phyloP scores from a whole-genome alignment of 176 grass and related monocot genomes.

The Rhipidocladum racemiflorum region DNA sequence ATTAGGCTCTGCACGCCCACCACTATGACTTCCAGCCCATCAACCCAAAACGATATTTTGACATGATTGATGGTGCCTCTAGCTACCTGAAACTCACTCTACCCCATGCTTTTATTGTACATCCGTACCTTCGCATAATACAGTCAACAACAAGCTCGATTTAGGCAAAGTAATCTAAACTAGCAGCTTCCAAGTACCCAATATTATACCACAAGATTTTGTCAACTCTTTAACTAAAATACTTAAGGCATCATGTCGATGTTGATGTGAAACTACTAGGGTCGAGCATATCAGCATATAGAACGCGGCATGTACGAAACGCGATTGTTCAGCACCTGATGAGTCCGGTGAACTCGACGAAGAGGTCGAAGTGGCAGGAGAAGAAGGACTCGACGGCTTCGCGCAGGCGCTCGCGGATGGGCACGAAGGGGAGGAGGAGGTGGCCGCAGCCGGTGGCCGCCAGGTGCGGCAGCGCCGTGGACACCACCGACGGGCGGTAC shows the following conservation, averaged over 20 bases:
- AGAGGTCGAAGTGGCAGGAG: conserved; percentile 77
- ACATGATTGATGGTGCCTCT: not conserved
- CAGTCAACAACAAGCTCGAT: not conserved
- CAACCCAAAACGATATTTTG: not conserved
- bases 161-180: not conserved
- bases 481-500: conserved; percentile 74
- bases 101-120: not conserved
- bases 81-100: not conserved
- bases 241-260: not conserved
- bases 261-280: not conserved
- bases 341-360: conserved; percentile 86
- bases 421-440: conserved; percentile 73
- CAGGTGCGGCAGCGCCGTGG: conserved; percentile 72
- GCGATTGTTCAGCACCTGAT: conserved; percentile 58
- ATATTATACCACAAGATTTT: not conserved
- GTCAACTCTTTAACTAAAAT: not conserved
- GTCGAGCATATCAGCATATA: not conserved
- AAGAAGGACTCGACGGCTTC: conserved; percentile 74
- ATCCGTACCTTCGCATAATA: not conserved
- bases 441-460: conserved; percentile 70
- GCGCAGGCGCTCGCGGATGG: conserved; percentile 65
- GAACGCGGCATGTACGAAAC: not conserved
- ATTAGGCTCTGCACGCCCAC: not conserved
- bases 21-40: not conserved
- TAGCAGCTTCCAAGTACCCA: not conserved